A percentile compares a stretch with the other conserved stretches of the same genome.
Evolutionary conservation across 176 grass and related monocot species (phyloP).

Genomic region (Aegilops longissima): DNA sequence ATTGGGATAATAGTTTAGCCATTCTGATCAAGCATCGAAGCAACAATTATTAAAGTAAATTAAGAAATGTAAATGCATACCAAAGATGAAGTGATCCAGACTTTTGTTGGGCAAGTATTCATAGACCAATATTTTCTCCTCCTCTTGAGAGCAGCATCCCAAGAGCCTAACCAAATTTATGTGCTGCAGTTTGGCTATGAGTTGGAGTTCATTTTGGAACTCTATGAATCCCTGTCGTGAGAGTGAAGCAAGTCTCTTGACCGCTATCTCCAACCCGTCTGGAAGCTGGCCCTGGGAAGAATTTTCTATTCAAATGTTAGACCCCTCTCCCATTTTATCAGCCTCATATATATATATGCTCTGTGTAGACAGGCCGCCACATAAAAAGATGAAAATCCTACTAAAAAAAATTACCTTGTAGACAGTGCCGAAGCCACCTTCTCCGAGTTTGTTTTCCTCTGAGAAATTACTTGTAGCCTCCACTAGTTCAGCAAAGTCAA

Average conservation of each 20-base stretch:
- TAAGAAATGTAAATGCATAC: slow-evolving; percentile 27
- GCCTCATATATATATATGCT: no score
- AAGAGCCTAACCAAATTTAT: slow-evolving; percentile 10
- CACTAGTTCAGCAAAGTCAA: slow-evolving; percentile 23
- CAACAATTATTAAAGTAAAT: background rate
- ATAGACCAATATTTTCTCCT: slow-evolving; percentile 66
- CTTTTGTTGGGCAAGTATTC: slow-evolving; percentile 76
- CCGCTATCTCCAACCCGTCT: background rate
- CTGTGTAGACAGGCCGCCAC: background rate
- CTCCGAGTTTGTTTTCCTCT: slow-evolving; percentile 37
- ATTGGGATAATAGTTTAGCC: no score
- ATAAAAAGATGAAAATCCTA: background rate
- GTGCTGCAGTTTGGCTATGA: slow-evolving; percentile 19
- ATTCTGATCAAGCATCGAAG: background rate
- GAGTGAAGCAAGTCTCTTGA: background rate
- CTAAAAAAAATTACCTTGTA: slow-evolving; percentile 35
- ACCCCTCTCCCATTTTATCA: background rate
- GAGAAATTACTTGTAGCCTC: slow-evolving; percentile 37
- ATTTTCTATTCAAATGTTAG: background rate
- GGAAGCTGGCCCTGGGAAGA: background rate
- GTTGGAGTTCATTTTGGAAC: slow-evolving; percentile 6
- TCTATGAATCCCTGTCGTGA: background rate
- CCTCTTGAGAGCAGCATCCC: slow-evolving; percentile 37
- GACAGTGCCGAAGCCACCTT: slow-evolving; percentile 52
- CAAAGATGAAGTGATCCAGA: slow-evolving; percentile 60